Conservation (phyloP, 1,139 yeast species). For the Hanseniaspora gamundiae region DNA sequence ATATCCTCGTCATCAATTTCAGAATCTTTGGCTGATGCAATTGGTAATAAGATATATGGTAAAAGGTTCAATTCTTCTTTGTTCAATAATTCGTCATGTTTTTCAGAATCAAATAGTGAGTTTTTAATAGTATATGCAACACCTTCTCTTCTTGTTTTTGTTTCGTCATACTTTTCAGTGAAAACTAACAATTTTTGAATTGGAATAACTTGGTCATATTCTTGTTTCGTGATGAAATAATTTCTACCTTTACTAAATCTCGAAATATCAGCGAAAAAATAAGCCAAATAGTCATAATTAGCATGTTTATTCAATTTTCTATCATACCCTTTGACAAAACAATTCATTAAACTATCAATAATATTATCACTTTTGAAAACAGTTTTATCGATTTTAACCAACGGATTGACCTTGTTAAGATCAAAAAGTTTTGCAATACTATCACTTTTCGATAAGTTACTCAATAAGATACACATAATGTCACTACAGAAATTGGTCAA, state of each 20-base stretch:
- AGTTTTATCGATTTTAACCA: constrained; percentile 20
- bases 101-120: constrained; percentile 66
- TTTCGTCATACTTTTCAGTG: constrained; percentile 60
- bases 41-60: constrained; percentile 72
- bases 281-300: constrained; percentile 70
- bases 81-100: constrained; percentile 47
- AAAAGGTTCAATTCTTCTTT: constrained; percentile 60
- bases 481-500: constrained; percentile 60
- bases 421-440: constrained; percentile 44
- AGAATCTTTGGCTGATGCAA: constrained; percentile 65
- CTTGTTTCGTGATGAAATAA: constrained; percentile 61
- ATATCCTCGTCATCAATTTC: constrained; percentile 71
- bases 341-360: constrained; percentile 80
- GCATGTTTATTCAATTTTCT: constrained; percentile 61
- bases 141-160: constrained; percentile 77
- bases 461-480: constrained; percentile 68
- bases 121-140: constrained; percentile 89
- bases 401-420: constrained; percentile 28
- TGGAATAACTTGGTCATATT: constrained; percentile 69
- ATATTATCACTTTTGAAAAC: constrained; percentile 45
- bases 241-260: constrained; percentile 60
- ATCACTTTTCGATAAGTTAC: constrained; percentile 77
- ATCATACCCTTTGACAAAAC: constrained; percentile 79
- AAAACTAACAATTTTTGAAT: constrained; percentile 69
- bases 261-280: constrained; percentile 83